A percentile compares a stretch with the other conserved stretches of the same genome.
Evolutionary conservation across 441 rosid species (phyloP).

Genomic region (Gossypium aridum): DNA sequence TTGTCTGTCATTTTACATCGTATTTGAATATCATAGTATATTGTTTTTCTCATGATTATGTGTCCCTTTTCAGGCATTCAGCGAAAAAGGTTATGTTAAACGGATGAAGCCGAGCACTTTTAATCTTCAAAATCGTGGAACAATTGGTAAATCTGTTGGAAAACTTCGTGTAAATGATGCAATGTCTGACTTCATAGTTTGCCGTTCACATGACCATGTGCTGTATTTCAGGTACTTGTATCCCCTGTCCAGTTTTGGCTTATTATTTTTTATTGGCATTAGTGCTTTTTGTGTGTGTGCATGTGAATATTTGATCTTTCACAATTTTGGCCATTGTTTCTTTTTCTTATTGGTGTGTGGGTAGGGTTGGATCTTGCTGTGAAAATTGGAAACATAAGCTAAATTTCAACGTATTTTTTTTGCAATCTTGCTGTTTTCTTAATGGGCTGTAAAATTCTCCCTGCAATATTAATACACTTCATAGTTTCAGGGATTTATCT

Average conservation of each 20-base stretch:
- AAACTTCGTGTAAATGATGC: conserved; percentile 81
- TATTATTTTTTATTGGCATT: neutral
- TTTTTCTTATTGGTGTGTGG: neutral
- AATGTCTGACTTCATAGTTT: conserved; percentile 88
- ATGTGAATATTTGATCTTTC: neutral
- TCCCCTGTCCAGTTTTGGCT: neutral
- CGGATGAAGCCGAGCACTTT: conserved; percentile 88
- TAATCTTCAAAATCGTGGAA: conserved; percentile 93
- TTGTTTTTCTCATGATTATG: conserved; percentile 6
- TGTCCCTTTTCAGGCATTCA: conserved; percentile 59
- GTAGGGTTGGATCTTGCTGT: neutral
- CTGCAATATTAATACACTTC: neutral
- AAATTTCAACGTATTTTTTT: neutral
- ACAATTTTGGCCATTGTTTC: neutral
- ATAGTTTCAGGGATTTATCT: neutral
- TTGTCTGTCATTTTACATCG: neutral
- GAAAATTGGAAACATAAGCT: neutral
- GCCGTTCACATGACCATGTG: conserved; percentile 88
- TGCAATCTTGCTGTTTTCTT: neutral
- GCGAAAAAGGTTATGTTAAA: conserved; percentile 96
- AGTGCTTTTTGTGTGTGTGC: neutral
- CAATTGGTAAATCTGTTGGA: conserved; percentile 96
- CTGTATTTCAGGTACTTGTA: conserved; percentile 77
- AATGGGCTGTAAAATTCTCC: neutral
- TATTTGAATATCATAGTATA: neutral